These are phyloP conservation scores for Hirsutella rhossiliensis DNA, from an alignment of 2,329 filamentous ascomycete species.

Conservation along the genomic window DNA sequence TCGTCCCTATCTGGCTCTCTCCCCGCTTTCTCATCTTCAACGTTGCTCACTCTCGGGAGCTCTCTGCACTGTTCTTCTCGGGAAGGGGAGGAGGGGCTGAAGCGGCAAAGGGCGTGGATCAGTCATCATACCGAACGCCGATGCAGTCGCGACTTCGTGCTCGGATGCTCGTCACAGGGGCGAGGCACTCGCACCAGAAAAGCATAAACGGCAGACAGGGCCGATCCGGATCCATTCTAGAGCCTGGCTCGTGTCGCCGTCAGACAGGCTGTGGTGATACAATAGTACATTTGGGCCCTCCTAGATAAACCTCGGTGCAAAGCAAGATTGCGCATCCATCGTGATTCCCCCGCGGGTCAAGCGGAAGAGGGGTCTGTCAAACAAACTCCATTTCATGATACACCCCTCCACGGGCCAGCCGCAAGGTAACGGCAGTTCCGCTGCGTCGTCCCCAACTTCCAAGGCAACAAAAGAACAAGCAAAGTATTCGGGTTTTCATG, in stretches of 20 bases:
- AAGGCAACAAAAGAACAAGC: slow-evolving; percentile 2
- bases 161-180: no score
- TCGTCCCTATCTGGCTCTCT: not conserved
- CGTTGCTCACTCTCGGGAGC: not conserved
- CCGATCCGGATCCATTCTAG: not conserved
- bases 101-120: no score
- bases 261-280: slow-evolving; percentile 10
- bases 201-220: no score
- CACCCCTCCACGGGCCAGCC: not conserved
- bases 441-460: slow-evolving; percentile 1
- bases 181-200: no score
- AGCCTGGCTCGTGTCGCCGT: not conserved
- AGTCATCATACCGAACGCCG: no score
- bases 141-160: no score
- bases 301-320: not conserved
- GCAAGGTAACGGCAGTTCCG: not conserved
- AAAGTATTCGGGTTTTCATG: slow-evolving; percentile 4
- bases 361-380: slow-evolving; percentile 1
- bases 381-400: slow-evolving; percentile 4
- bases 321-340: no score
- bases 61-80: no score
- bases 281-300: slow-evolving; percentile 16
- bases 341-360: no score
- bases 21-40: not conserved
- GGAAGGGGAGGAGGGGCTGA: no score